Percentiles rank a stretch among this genome's conserved stretches.
Conservation (phyloP, 306 rosid genomes). For the Herpetospermum pedunculosum region DNA sequence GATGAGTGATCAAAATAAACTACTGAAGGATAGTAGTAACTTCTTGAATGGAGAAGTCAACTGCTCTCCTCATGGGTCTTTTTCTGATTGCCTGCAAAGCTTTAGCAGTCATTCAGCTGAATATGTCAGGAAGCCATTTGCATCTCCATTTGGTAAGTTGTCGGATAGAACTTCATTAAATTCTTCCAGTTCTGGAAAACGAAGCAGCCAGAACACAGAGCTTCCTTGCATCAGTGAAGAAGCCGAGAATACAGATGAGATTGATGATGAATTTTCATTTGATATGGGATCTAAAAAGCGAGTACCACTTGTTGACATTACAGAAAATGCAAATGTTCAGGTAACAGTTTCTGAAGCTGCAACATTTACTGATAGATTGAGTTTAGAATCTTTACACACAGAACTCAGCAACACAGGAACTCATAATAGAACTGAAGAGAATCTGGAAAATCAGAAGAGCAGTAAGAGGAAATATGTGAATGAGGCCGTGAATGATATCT, state of each 20-base stretch:
- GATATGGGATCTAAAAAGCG: constrained; percentile 28
- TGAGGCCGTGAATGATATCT: constrained; percentile 37
- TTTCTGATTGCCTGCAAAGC: constrained; percentile 44
- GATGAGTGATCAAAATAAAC: constrained; percentile 19
- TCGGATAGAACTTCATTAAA: constrained; percentile 52
- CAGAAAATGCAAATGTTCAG: constrained; percentile 28
- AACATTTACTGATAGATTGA: constrained; percentile 24
- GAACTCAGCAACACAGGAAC: constrained; percentile 39
- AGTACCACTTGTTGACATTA: constrained; percentile 48
- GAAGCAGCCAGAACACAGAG: constrained; percentile 45
- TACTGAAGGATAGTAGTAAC: constrained; percentile 6
- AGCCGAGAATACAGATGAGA: constrained; percentile 63
- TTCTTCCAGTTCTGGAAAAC: constrained; percentile 60
- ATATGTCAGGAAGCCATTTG: constrained; percentile 25
- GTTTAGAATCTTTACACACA: constrained; percentile 36
- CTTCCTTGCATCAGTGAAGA: constrained; percentile 89
- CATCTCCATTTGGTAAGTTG: constrained; percentile 57
- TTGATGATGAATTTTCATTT: constrained; percentile 27
- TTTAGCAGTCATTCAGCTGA: constrained; percentile 22
- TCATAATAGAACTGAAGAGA: constrained; percentile 33
- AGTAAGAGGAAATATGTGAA: constrained; percentile 25
- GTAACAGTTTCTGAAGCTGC: constrained; percentile 40
- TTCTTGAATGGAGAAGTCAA: constrained; percentile 15
- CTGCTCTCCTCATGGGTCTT: constrained; percentile 22
- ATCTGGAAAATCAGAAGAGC: constrained; percentile 27